Base-by-base conservation (phyloP, 441 rosid genomes). In the Populus hybrid region DNA sequence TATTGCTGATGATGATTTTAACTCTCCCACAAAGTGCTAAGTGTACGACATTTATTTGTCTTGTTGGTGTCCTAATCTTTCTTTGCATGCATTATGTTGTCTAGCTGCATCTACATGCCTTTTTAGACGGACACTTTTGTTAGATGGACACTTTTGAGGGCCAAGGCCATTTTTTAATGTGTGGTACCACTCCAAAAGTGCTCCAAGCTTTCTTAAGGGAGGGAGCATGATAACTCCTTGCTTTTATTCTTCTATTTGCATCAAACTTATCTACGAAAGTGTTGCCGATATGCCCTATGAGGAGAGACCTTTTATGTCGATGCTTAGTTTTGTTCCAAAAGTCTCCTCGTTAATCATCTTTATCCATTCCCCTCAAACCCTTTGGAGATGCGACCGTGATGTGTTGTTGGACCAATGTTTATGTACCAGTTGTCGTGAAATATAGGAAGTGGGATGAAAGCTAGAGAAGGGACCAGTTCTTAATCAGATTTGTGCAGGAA, bases 21-120 rank as follows among this genome's bases (percentile, higher is more conserved):
- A 73, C 76, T 30, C 75, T 57, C 24, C 79, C 75, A 57, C 77
- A 24, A 57, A 75, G 59, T 74, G 73, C 59, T 72, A 71, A 76
- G 72, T 71, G 75, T 65, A 28, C 71, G 46, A 67, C 46, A 61
- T 21, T 75, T 79, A 71, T 78, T 71, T 72, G 84, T 82, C 79
- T 71, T 67, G 77, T 63, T 28, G 50, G 73, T 82, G 81, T 77
- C 66, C 26, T 61, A 3, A 61, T 61, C 64, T 69, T 86, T 82
- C 84, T 64, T 84, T 79, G 83, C 84, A 70, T 79, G 84, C 77
- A 84, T 81, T 72, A 80, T 82, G 84, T 67, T 84, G 86, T 82
- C 86, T 3, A 0, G 46, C 14, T 40, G 11, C 46, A 40, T 40
- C 14, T 76, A 59, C 84, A 35, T 80, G 69, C 76, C 57, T 71